Evolutionary conservation across 805 yeast species (phyloP).

Genomic region (Debaryomyces prosopidis): DNA sequence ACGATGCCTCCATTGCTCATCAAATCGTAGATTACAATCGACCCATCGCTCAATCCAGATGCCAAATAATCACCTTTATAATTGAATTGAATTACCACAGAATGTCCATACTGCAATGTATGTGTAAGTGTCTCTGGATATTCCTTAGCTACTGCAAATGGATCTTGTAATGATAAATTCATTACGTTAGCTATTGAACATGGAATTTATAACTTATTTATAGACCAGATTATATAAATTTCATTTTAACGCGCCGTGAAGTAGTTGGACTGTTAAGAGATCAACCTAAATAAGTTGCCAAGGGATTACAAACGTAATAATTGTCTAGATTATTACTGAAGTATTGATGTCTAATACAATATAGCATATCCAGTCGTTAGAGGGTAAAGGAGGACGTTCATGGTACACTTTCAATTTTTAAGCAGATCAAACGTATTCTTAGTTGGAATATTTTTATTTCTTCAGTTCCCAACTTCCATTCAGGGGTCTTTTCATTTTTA

Average conservation of each 20-base stretch:
- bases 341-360: too few relatives aligned
- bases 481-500: constrained; percentile 45
- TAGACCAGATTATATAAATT: too few relatives aligned
- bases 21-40: constrained; percentile 70
- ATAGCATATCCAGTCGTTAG: too few relatives aligned
- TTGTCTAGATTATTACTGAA: too few relatives aligned
- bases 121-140: constrained; percentile 83
- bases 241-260: too few relatives aligned
- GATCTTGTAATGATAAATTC: constrained; percentile 85
- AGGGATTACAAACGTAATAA: too few relatives aligned
- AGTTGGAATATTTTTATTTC: not conserved
- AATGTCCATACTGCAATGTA: constrained; percentile 64
- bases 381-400: not conserved
- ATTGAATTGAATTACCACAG: constrained; percentile 68
- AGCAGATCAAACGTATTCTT: not conserved
- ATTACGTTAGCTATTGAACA: constrained; percentile 29
- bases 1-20: constrained; percentile 62
- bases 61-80: constrained; percentile 84
- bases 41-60: constrained; percentile 73
- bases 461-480: not conserved
- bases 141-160: constrained; percentile 88
- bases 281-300: too few relatives aligned
- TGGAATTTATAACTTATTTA: too few relatives aligned
- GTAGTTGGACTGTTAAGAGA: too few relatives aligned
- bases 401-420: not conserved